Evolutionary conservation across 2,329 filamentous ascomycete genomes (phyloP), one percentile per base, ranked within the genome.

Genomic region (Lasiodiplodia hormozganensis): DNA sequence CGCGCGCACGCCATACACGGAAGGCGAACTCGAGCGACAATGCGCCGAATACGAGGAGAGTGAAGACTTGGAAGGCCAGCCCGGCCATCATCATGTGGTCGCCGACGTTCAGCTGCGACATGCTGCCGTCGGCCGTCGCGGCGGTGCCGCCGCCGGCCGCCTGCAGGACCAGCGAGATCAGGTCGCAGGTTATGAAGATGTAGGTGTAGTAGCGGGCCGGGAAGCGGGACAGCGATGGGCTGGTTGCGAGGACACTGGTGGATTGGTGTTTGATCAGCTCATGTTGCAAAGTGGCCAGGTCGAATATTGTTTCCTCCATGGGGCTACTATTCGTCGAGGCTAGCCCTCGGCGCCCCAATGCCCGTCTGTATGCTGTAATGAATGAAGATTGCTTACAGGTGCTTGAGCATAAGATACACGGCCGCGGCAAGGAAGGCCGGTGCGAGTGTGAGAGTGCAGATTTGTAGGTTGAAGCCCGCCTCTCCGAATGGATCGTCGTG

Each of bases 61-160:
- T 84, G 12, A 81, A 81, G 34, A 89, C 86, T 74, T 89, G 87
- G 70, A 86, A 84, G 4, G 83, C 80, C 49, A 89, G 83, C 72
- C 87, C 87, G 0, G 86, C 82, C 65, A 89, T 84, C 78, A 88
- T 88, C 68, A 89, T 82, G 70, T 87, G 77, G 65, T 85, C 84
- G 6, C 87, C 86, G 6, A 34, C 23, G 31, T 43, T 16, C 5
- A 62, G 47, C 1, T 81, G 73, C 47, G 85, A 76, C 11, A 81
- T 76, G 23, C 83, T 73, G 1, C 75, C 74, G 14, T 82, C 78
- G 1, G 85, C 85, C 0, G 83, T 82, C 0, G 87, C 86, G 2
- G 88, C 86, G 54, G 88, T 80, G 64, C 84, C 87, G 69, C 88
- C 88, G 11, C 87, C 87, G 8, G 81, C 82, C 6, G 85, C 86